Conservation (phyloP, 768 basidiomycete species). For the Mycena olivaceomarginata region DNA sequence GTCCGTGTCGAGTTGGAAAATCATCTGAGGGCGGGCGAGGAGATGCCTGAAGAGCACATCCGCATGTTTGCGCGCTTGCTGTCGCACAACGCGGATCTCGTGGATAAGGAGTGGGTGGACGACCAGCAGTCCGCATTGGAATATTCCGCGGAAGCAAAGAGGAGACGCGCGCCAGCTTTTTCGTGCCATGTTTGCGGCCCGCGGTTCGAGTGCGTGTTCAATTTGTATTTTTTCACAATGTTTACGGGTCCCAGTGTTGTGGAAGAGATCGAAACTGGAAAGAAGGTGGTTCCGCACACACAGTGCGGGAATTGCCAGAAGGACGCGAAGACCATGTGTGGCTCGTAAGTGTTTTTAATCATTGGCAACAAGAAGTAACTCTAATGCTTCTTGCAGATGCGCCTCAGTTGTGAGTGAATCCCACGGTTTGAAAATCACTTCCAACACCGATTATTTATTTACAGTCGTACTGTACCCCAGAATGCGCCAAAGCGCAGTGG, state of each 20-base stretch:
- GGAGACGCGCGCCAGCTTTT: constrained; percentile 46
- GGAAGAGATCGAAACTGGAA: constrained; percentile 47
- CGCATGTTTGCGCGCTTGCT: constrained; percentile 47
- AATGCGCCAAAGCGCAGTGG: constrained; percentile 44
- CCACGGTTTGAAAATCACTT: background rate
- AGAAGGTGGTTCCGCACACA: constrained; percentile 1
- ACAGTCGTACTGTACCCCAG: constrained; percentile 44
- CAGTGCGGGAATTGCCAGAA: constrained; percentile 43
- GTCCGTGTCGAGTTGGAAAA: constrained; percentile 43
- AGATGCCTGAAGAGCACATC: constrained; percentile 43
- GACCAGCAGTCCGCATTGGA: constrained; percentile 49
- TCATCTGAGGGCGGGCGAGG: constrained; percentile 36
- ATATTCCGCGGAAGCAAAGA: constrained; percentile 39
- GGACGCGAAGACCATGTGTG: constrained; percentile 40
- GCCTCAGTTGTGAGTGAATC: constrained; percentile 24
- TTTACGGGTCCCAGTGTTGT: constrained; percentile 32
- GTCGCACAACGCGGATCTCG: constrained; percentile 42
- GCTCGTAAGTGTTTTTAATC: constrained; percentile 37
- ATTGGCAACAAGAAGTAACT: background rate
- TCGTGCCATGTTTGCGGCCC: constrained; percentile 46
- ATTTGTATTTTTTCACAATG: background rate
- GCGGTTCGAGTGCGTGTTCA: constrained; percentile 26
- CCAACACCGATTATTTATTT: background rate
- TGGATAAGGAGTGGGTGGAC: constrained; percentile 37
- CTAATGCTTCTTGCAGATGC: constrained; percentile 4